Conservation (phyloP, 1,284 basidiomycete genomes). For the Apiotrichum porosum region DNA sequence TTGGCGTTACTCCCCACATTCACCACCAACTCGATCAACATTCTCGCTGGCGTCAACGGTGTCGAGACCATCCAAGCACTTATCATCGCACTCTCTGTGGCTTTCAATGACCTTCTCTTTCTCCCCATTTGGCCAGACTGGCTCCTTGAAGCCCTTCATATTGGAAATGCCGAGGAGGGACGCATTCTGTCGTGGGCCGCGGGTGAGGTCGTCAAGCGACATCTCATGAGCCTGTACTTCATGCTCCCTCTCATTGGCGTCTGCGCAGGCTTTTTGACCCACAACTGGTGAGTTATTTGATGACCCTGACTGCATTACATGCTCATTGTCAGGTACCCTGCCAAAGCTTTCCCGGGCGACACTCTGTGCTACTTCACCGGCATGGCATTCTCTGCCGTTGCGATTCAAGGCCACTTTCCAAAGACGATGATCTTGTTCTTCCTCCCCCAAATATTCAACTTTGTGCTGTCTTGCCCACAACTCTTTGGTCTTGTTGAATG, state of each 20-base stretch:
- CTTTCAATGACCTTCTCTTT: slow-evolving; percentile 87
- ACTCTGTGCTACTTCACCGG: slow-evolving; percentile 97
- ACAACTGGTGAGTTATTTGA: slow-evolving; percentile 70
- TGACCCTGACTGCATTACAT: slow-evolving; percentile 16
- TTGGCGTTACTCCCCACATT: slow-evolving; percentile 95
- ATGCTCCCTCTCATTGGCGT: slow-evolving; percentile 92
- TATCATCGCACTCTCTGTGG: slow-evolving; percentile 84
- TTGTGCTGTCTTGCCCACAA: slow-evolving; percentile 89
- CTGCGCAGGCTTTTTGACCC: slow-evolving; percentile 80
- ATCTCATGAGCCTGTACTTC: slow-evolving; percentile 91
- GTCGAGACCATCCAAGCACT: slow-evolving; percentile 91
- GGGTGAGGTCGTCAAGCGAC: slow-evolving; percentile 78
- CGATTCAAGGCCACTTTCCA: slow-evolving; percentile 93
- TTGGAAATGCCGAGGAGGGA: slow-evolving; percentile 52
- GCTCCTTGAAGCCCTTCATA: slow-evolving; percentile 66
- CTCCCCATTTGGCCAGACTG: slow-evolving; percentile 61
- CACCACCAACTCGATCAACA: slow-evolving; percentile 97
- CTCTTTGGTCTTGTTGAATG: slow-evolving; percentile 89
- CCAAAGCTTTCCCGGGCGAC: slow-evolving; percentile 90
- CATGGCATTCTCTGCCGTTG: slow-evolving; percentile 94
- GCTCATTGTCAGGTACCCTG: slow-evolving; percentile 75
- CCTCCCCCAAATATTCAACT: slow-evolving; percentile 97
- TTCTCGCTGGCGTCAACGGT: slow-evolving; percentile 95
- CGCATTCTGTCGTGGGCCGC: slow-evolving; percentile 43
- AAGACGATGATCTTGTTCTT: slow-evolving; percentile 97